Base-by-base conservation (phyloP, 1,284 basidiomycete species). In the Ceraceosorus bombacis region DNA sequence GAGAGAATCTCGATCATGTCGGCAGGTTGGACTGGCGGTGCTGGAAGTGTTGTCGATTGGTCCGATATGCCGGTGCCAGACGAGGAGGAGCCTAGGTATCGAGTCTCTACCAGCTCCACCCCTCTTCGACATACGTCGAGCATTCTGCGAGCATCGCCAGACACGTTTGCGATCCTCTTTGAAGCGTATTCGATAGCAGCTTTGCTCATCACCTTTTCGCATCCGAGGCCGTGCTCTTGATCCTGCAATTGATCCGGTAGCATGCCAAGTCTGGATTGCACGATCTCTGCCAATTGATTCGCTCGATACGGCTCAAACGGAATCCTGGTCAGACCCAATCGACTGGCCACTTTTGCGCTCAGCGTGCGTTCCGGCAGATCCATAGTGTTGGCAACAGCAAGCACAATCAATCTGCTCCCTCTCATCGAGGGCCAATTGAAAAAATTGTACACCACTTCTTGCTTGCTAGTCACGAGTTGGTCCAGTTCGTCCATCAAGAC, bases 371-470 rank as follows among this genome's bases (percentile, higher is more conserved):
- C 94, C 0, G 95, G 95, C 57, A 98, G 81, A 75, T 98, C 94
- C 89, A 97, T 95, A 37, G 94, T 93, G 77, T 98, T 98, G 9
- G 95, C 95, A 0, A 99, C 92, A 0, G 95, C 95, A 57, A 99
- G 84, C 2, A 99, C 94, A 55, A 97, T 86, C 12, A 99, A 83
- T 73, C 88, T 88, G 58, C 88, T 90, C 12, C 86, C 86, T 0
- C 85, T 83, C 60, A 94, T 82, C 8, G 90, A 93, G 1, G 94
- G 95, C 94, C 95, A 98, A 78, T 97, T 97, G 83, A 98, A 98
- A 79, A 98, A 94, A 78, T 97, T 97, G 80, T 98, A 98, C 49
- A 98, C 89, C 2, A 98, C 94, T 68, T 97, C 93, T 79, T 98
- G 94, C 74, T 95, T 94, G 27, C 87, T 82, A 0, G 94, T 97